phyloP scores from a whole-genome alignment of 768 basidiomycete genomes.

The Arthromyces matolae region DNA sequence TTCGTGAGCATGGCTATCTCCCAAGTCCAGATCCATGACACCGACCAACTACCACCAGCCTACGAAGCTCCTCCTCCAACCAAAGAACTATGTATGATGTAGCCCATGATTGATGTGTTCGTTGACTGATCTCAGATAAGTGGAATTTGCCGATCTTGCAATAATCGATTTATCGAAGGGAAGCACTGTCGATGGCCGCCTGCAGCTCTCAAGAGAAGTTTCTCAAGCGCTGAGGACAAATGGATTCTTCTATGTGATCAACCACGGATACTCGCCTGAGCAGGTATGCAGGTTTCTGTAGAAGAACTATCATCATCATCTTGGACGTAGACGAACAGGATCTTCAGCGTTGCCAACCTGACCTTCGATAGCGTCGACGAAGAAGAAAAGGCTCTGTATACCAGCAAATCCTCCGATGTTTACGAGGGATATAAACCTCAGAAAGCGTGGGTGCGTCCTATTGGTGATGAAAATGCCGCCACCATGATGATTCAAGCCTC shows the following conservation, averaged over 20 bases:
- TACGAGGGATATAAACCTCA: constrained; percentile 35
- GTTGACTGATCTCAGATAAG: constrained; percentile 5
- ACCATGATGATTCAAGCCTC: background rate
- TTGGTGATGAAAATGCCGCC: background rate
- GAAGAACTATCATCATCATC: background rate
- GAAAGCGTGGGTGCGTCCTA: constrained; percentile 13
- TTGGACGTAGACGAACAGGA: constrained; percentile 28
- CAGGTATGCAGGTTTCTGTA: constrained; percentile 25
- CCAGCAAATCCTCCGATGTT: constrained; percentile 32
- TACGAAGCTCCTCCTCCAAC: constrained; percentile 14
- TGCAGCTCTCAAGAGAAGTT: constrained; percentile 35
- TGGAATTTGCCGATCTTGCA: constrained; percentile 44
- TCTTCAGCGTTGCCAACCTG: constrained; percentile 41
- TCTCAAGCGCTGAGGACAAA: constrained; percentile 39
- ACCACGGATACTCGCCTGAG: constrained; percentile 42
- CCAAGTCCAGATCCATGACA: background rate
- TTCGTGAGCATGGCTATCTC: constrained; percentile 5
- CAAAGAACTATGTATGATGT: constrained; percentile 6
- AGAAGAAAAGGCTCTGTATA: constrained; percentile 37
- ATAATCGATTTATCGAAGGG: constrained; percentile 47
- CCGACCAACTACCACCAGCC: background rate
- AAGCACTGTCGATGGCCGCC: constrained; percentile 32
- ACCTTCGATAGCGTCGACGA: constrained; percentile 33
- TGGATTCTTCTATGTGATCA: constrained; percentile 46
- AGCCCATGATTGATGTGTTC: background rate